Evolutionary conservation across 768 basidiomycete genomes (phyloP).

Genomic region (Amanita exitialis): DNA sequence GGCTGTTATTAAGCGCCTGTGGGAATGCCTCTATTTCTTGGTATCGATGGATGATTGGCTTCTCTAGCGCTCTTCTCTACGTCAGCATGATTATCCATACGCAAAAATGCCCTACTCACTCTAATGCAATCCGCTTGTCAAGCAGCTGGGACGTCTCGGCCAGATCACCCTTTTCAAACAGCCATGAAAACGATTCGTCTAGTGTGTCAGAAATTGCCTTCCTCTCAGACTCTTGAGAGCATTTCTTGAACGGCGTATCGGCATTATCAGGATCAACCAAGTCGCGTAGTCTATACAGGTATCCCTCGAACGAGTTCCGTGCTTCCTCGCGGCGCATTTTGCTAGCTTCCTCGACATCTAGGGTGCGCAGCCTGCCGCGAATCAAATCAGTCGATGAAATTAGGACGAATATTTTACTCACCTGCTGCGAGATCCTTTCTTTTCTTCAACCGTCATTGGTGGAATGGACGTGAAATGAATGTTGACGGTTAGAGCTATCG

Average conservation of each 20-base stretch:
- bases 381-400: neutral
- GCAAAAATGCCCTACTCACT: conserved; percentile 44
- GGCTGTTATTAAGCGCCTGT: conserved; percentile 68
- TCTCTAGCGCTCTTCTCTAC: conserved; percentile 53
- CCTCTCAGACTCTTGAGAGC: conserved; percentile 68
- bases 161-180: conserved; percentile 73
- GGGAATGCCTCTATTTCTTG: conserved; percentile 85
- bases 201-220: conserved; percentile 53
- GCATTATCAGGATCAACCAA: conserved; percentile 58
- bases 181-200: conserved; percentile 72
- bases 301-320: conserved; percentile 83
- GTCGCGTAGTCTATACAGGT: conserved; percentile 86
- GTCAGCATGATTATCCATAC: neutral
- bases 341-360: conserved; percentile 69
- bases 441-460: conserved; percentile 72
- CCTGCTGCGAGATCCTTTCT: conserved; percentile 65
- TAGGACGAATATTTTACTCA: conserved; percentile 21
- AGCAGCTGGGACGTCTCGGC: conserved; percentile 71
- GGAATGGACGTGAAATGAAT: conserved; percentile 55
- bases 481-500: conserved; percentile 58
- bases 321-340: conserved; percentile 83
- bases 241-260: conserved; percentile 75
- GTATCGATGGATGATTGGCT: conserved; percentile 79
- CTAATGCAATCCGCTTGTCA: conserved; percentile 68
- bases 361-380: conserved; percentile 54